phyloP scores from a whole-genome alignment of 805 yeast species.

The Wickerhamiella kurtzmanii region DNA sequence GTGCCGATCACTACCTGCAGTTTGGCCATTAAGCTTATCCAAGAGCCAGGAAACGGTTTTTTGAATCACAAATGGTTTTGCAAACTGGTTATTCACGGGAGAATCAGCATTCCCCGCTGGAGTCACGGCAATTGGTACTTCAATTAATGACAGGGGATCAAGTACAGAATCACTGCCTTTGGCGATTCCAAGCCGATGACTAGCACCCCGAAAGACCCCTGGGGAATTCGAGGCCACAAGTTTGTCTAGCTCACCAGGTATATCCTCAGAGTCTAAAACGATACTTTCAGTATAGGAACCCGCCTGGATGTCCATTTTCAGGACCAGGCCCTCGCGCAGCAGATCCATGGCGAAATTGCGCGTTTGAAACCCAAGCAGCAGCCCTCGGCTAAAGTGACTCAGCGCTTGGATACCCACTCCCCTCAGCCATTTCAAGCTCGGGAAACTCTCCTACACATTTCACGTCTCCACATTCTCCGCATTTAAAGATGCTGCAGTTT shows the following conservation, averaged over 20 bases:
- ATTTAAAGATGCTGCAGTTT: neutral
- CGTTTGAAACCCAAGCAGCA: neutral
- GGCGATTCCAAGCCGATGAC: neutral
- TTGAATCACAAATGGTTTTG: slow-evolving; percentile 21
- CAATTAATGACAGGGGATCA: slow-evolving; percentile 2
- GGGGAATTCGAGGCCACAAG: neutral
- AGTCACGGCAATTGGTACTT: slow-evolving; percentile 23
- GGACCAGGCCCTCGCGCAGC: neutral
- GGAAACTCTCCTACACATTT: neutral
- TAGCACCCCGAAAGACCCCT: neutral
- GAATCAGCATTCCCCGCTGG: slow-evolving; percentile 29
- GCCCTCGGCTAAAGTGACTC: neutral
- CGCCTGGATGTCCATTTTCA: neutral
- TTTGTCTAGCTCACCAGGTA: neutral
- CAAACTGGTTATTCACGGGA: slow-evolving; percentile 24
- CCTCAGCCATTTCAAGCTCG: too few relatives aligned
- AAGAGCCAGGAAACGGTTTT: slow-evolving; percentile 21
- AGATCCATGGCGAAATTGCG: too few relatives aligned
- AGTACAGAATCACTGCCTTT: neutral
- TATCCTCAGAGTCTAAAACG: neutral
- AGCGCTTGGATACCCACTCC: too few relatives aligned
- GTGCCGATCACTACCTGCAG: slow-evolving; percentile 8
- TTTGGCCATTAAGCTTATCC: slow-evolving; percentile 8
- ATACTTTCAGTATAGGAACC: neutral
- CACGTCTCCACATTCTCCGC: neutral